A percentile compares a stretch with the other conserved stretches of the same genome.
Evolutionary conservation across 768 basidiomycete genomes (phyloP).

Genomic region (Guyanaporus albipodus): DNA sequence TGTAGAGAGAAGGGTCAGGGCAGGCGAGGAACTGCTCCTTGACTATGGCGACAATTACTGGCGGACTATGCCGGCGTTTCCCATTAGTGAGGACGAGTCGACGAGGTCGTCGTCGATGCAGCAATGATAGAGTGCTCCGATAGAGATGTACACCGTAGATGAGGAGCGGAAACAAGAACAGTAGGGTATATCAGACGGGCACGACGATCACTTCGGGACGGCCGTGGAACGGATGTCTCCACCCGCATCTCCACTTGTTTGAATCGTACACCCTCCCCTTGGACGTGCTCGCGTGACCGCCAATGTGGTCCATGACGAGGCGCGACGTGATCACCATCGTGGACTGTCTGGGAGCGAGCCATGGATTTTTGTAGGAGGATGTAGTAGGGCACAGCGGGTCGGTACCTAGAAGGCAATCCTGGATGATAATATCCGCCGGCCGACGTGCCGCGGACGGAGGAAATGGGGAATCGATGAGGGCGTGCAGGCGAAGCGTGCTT

Average conservation of each 20-base stretch:
- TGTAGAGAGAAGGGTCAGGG: conserved; percentile 25
- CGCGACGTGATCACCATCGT: conserved; percentile 40
- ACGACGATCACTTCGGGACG: conserved; percentile 35
- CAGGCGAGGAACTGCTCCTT: conserved; percentile 35
- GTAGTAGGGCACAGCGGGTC: conserved; percentile 37
- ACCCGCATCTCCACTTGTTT: conserved; percentile 43
- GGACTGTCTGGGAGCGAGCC: conserved; percentile 13
- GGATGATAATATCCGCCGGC: conserved; percentile 38
- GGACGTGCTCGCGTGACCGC: conserved; percentile 36
- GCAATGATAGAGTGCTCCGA: not conserved
- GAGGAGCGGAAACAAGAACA: not conserved
- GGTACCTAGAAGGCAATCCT: conserved; percentile 39
- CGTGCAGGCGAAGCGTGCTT: conserved; percentile 31
- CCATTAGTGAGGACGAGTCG: too few species aligned
- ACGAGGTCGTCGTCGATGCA: too few species aligned
- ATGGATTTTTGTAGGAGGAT: conserved; percentile 5
- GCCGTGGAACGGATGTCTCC: conserved; percentile 44
- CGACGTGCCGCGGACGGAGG: conserved; percentile 28
- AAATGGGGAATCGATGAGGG: conserved; percentile 26
- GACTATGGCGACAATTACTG: conserved; percentile 33
- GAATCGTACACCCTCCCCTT: conserved; percentile 26
- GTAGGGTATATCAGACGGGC: conserved; percentile 20
- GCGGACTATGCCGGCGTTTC: too few species aligned
- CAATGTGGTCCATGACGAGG: conserved; percentile 41
- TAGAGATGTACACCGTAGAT: too few species aligned